Percentiles rank a stretch among this genome's conserved stretches.
Conservation (phyloP, 2,329 filamentous ascomycete species). For the Pseudocercospora fijiensis region DNA sequence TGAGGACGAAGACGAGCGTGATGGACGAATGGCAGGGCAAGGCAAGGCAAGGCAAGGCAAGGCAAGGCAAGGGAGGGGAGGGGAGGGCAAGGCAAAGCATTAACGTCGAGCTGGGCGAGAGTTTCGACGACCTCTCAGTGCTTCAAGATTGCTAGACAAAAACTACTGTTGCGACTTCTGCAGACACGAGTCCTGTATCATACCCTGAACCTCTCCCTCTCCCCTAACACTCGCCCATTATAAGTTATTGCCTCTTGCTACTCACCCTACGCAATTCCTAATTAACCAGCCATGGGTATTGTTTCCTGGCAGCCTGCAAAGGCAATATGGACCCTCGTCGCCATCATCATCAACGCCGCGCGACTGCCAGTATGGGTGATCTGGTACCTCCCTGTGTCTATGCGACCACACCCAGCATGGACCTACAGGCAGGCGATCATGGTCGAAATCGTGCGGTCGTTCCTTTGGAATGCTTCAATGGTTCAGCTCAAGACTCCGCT, state of each 20-base stretch:
- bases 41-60: not conserved
- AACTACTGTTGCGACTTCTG: not conserved
- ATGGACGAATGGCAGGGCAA: not conserved
- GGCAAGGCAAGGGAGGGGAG: too few relatives aligned
- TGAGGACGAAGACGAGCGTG: not conserved
- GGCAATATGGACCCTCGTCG: constrained; percentile 41
- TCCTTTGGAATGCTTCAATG: constrained; percentile 37
- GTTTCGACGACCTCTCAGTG: not conserved
- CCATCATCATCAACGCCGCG: constrained; percentile 38
- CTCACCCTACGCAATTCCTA: not conserved
- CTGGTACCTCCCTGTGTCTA: constrained; percentile 39
- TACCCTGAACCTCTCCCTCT: not conserved
- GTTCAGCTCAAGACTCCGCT: constrained; percentile 36
- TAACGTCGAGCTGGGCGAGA: not conserved
- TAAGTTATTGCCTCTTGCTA: not conserved
- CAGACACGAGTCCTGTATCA: not conserved
- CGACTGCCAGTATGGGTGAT: constrained; percentile 44
- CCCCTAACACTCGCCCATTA: too few relatives aligned
- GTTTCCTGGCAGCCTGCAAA: constrained; percentile 43
- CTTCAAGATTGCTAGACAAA: not conserved
- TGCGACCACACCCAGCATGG: constrained; percentile 45
- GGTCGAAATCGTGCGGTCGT: constrained; percentile 37
- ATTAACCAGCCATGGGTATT: constrained; percentile 19
- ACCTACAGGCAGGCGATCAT: constrained; percentile 42
- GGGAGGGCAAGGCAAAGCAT: too few relatives aligned